Base-by-base conservation (phyloP, 2,329 filamentous ascomycete genomes). In the Sodiomyces alkalinus region DNA sequence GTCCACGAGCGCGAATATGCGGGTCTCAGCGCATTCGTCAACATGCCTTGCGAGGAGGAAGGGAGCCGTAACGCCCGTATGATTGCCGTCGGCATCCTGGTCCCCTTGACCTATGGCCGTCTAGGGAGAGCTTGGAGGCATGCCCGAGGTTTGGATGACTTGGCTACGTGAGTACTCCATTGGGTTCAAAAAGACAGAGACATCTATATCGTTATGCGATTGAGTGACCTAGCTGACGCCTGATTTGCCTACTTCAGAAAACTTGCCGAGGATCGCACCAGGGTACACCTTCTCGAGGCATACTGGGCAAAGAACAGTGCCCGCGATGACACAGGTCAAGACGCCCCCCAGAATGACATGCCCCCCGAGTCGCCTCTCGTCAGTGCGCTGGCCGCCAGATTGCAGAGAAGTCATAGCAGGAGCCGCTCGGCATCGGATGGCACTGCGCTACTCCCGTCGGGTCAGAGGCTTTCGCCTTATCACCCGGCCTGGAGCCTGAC, bases 41-140 rank as follows among this genome's bases (percentile, higher is more conserved):
- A 92, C 50, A 70, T 69, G 38, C 77, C 80, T 3, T 85, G 82
- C 27, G 74, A 78, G 10, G 80, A 82, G 41, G 70, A 69, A 35
- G 73, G 71, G 29, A 72, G 81, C 29, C 77, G 90, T 34, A 81
- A 92, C 61, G 90, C 90, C 27, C 73, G 80, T 41, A 94, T 98
- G 74, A 74, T 94, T 37, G 80, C 87, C 10, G 83, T 96, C 1
- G 90, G 90, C 22, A 71, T 87, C 17, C 58, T 98, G 40, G 85
- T 96, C 2, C 82, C 83, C 6, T 53, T 93, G 28, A 87, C 78
- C 46, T 80, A 80, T 45, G 87, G 87, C 15, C 69, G 85, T 30
- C 60, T 96, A 14, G 90, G 90, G 4, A 72, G 86, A 38, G 80
- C 78, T 29, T 98, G 90, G 90, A 70, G 77, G 40, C 85, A 94